These are phyloP conservation scores for Oryza coarctata DNA, from an alignment of 176 grass and related monocot genomes.

Conservation along the genomic window DNA sequence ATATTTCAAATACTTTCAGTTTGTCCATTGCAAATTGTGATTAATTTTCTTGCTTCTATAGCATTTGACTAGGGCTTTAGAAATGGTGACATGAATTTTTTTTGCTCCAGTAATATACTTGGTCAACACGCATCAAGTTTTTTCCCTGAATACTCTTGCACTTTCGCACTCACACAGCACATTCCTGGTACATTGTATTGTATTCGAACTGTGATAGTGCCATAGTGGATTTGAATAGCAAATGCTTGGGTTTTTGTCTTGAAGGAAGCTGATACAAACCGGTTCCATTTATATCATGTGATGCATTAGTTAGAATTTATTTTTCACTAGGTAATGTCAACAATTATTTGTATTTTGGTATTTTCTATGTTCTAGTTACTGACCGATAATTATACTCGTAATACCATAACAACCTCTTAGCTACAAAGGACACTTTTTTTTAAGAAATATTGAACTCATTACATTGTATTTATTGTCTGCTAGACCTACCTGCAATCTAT, in stretches of 20 bases:
- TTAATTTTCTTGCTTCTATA: not conserved
- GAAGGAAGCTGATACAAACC: not conserved
- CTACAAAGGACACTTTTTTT: not conserved
- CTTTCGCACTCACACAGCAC: not conserved
- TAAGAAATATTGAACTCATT: slow-evolving; percentile 26
- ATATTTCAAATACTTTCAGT: not conserved
- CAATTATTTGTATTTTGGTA: not conserved
- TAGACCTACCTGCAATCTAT: slow-evolving; percentile 98
- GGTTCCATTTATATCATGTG: not conserved
- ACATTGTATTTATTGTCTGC: slow-evolving; percentile 31
- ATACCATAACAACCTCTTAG: not conserved
- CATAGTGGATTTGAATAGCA: not conserved
- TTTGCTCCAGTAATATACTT: not conserved
- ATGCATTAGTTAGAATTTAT: slow-evolving; percentile 14
- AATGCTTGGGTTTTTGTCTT: not conserved
- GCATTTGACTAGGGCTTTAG: not conserved
- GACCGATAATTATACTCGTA: not conserved
- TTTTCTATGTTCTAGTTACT: slow-evolving; percentile 10
- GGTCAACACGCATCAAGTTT: not conserved
- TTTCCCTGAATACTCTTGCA: not conserved
- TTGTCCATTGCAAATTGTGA: not conserved
- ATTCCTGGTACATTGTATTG: not conserved
- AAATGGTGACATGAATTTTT: not conserved
- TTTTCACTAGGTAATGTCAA: not conserved
- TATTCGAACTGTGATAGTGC: not conserved